Conservation (phyloP, 2,329 filamentous ascomycete genomes). For the Fusarium secorum region DNA sequence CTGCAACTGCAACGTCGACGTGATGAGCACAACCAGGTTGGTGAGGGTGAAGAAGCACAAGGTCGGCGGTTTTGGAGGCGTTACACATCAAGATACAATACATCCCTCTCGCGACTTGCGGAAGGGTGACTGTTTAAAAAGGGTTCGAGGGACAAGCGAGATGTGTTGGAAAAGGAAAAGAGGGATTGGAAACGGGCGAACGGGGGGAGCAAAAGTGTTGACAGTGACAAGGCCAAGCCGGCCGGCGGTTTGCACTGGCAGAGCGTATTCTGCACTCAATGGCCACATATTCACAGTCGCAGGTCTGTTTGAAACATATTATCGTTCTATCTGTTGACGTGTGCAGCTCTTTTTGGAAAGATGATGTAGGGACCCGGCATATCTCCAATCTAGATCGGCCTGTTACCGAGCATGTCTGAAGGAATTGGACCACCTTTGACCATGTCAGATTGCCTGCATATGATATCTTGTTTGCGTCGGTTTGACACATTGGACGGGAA, state of each 20-base stretch:
- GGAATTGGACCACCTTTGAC: not conserved
- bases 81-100: slow-evolving; percentile 29
- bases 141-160: slow-evolving; percentile 4
- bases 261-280: not conserved
- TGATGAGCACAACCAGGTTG: slow-evolving; percentile 9
- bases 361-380: slow-evolving; percentile 29
- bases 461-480: slow-evolving; percentile 12
- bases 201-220: not conserved
- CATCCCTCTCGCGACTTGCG: slow-evolving; percentile 24
- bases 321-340: not conserved
- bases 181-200: not conserved
- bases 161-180: slow-evolving; percentile 9
- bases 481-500: slow-evolving; percentile 26
- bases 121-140: slow-evolving; percentile 27
- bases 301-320: not conserved
- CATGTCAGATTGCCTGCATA: slow-evolving; percentile 9
- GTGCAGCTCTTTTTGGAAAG: not conserved
- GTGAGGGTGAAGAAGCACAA: slow-evolving; percentile 15
- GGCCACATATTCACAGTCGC: not conserved
- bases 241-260: slow-evolving; percentile 18
- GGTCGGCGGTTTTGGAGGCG: slow-evolving; percentile 5
- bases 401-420: slow-evolving; percentile 4
- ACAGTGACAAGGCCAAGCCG: slow-evolving; percentile 9
- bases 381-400: slow-evolving; percentile 16
- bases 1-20: slow-evolving; percentile 30